Conservation (phyloP, 148 eudicot genomes). For the Rheum nobile region DNA sequence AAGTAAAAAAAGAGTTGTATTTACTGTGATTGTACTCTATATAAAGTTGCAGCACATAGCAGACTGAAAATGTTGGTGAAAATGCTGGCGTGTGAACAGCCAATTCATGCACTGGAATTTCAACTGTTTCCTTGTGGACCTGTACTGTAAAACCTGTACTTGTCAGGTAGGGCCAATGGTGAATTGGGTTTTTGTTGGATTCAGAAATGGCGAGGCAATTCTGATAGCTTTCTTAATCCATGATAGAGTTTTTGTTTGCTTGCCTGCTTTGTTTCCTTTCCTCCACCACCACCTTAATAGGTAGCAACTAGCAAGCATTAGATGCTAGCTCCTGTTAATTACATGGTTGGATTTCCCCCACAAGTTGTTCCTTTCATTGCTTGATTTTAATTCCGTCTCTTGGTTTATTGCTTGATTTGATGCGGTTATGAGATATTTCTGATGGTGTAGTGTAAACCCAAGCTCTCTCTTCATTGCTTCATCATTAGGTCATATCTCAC, state of each 20-base stretch:
- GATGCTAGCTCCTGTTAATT: conserved; percentile 1
- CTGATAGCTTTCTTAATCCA: conserved; percentile 9
- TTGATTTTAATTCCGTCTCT: not conserved
- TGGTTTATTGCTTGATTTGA: conserved; percentile 3
- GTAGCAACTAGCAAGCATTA: not conserved
- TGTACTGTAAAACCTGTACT: conserved; percentile 7
- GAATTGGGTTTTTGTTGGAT: conserved; percentile 10
- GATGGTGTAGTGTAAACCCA: not conserved
- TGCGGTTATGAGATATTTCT: conserved; percentile 1
- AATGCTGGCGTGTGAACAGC: not conserved
- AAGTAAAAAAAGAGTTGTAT: not conserved
- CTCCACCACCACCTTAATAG: conserved; percentile 8
- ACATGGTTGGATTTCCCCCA: not conserved
- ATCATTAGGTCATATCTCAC: conserved; percentile 4
- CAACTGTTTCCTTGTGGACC: conserved; percentile 2
- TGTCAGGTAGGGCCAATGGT: conserved; percentile 11
- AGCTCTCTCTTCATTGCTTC: not conserved
- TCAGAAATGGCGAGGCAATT: conserved; percentile 7
- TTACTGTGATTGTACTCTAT: not conserved
- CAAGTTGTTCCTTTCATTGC: not conserved
- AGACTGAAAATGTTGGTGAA: not conserved
- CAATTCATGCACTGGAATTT: not conserved
- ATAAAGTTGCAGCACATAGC: not conserved
- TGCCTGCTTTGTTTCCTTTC: conserved; percentile 8
- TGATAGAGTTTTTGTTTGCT: conserved; percentile 10